Evolutionary conservation across 2,329 filamentous ascomycete genomes (phyloP).

Genomic region (Myriosclerotinia duriaeana): DNA sequence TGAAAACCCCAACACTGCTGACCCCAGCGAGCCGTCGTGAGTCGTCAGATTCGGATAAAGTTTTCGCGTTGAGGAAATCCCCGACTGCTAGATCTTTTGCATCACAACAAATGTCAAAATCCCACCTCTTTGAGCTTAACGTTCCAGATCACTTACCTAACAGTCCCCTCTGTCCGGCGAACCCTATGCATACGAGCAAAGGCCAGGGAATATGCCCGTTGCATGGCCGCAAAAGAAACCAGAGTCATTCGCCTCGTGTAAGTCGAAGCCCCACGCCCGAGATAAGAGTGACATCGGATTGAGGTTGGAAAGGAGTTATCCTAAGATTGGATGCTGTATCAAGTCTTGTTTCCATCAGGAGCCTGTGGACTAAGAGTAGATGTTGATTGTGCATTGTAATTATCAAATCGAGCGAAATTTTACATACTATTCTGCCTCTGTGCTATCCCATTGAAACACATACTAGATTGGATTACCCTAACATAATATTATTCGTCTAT

Average conservation of each 20-base stretch:
- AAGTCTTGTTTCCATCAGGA: background rate
- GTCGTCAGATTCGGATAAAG: slow-evolving; percentile 7
- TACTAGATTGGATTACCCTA: background rate
- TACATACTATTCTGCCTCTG: background rate
- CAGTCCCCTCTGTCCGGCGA: slow-evolving; percentile 47
- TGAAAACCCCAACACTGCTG: slow-evolving; percentile 12
- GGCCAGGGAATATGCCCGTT: slow-evolving; percentile 45
- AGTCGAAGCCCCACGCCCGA: slow-evolving; percentile 26
- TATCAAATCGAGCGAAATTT: background rate
- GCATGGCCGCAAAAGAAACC: slow-evolving; percentile 41
- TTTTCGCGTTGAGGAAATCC: background rate
- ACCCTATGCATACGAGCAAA: slow-evolving; percentile 43
- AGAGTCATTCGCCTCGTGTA: slow-evolving; percentile 1
- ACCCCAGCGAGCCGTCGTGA: background rate
- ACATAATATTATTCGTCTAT: background rate
- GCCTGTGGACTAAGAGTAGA: too few relatives aligned
- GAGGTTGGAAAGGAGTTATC: background rate
- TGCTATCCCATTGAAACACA: background rate
- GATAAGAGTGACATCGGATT: slow-evolving; percentile 12
- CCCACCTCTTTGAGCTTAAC: slow-evolving; percentile 41
- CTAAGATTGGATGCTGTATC: background rate
- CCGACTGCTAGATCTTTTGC: background rate
- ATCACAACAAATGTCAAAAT: background rate
- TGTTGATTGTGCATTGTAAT: background rate
- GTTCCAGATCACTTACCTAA: slow-evolving; percentile 47